Base-by-base conservation (phyloP, 2,329 filamentous ascomycete species). In the Boeremia exigua region DNA sequence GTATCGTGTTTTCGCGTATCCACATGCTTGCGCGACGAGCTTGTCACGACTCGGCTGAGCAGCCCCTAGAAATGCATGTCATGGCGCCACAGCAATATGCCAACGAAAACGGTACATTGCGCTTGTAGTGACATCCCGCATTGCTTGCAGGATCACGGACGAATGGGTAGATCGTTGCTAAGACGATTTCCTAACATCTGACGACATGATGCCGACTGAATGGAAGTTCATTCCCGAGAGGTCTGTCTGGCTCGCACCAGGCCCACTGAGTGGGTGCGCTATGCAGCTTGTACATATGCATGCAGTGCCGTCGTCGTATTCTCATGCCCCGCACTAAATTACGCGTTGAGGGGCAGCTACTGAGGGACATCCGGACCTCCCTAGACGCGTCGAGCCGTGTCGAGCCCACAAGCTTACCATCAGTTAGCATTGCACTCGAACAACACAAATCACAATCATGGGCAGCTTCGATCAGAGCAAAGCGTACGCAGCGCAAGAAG, bases 401-500 rank as follows among this genome's bases (percentile, higher is more conserved):
- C 58, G 44, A 65, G 57, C 53, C 62, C 42, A 57, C 30, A 45
- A 46, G 48, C 48, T 39, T 47, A 48, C 47, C 43, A 58, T 51
- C 43, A 40, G 32, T 33, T 47, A 32, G 28, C 33, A 48, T 53
- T 65, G 54, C 27, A 37, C 39, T 46, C 48, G n/a, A 40, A 43
- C 55, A 56, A 52, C 57, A 60, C 33, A 47, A 55, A 48, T 48
- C 56, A 46, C 55, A 42, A 67, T 49, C 54, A 67, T 76, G 73
- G 61, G 65, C 36, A 59, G 60, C 38, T 76, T 76, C 58, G 71
- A 75, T 60, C 65, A 78, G 54, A 74, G 61, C 48, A 81, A 82
- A 62, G 79, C 79, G 12, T 82, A 82, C 61, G 75, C 76, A 56
- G 68, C 74, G 51, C 78, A 82, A 65, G 78, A 80, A 66, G 71